phyloP scores from a whole-genome alignment of 2,329 filamentous ascomycete species.

The Pseudofabraea citricarpa region DNA sequence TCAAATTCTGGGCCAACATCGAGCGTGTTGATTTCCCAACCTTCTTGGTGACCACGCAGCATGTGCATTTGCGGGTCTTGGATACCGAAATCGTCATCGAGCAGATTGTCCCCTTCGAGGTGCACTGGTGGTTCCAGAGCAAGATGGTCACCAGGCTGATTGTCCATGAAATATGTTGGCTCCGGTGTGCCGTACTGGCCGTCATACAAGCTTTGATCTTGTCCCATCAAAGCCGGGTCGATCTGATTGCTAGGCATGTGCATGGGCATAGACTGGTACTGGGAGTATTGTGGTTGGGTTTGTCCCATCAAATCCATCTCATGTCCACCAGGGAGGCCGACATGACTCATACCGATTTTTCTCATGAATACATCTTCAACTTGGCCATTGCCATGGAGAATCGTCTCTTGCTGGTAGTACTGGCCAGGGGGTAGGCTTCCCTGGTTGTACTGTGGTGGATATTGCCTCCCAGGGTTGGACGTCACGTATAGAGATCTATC shows the following conservation, averaged over 20 bases:
- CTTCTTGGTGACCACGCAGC: slow-evolving; percentile 23
- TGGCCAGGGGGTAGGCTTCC: slow-evolving; percentile 37
- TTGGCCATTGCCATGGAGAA: slow-evolving; percentile 13
- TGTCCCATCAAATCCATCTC: slow-evolving; percentile 24
- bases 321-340: slow-evolving; percentile 32
- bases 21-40: slow-evolving; percentile 26
- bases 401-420: slow-evolving; percentile 38
- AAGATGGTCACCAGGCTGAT: slow-evolving; percentile 15
- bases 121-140: slow-evolving; percentile 15
- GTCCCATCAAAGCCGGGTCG: slow-evolving; percentile 22
- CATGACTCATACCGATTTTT: slow-evolving; percentile 30
- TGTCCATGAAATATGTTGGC: slow-evolving; percentile 18
- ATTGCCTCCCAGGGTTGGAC: slow-evolving; percentile 43
- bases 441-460: slow-evolving; percentile 40
- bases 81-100: no score
- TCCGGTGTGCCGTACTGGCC: slow-evolving; percentile 12
- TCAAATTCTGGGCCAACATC: slow-evolving; percentile 26
- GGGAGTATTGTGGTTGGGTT: slow-evolving; percentile 12
- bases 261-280: slow-evolving; percentile 5
- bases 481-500: slow-evolving; percentile 45
- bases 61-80: slow-evolving; percentile 25
- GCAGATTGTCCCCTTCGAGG: slow-evolving; percentile 16
- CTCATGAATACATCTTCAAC: slow-evolving; percentile 40
- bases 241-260: slow-evolving; percentile 20
- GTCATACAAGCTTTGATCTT: slow-evolving; percentile 14